A percentile compares a stretch with the other conserved stretches of the same genome.
These are phyloP conservation scores for Achlya hypogyna DNA, from an alignment of 352 stramenopile species.

Conservation along the genomic window DNA sequence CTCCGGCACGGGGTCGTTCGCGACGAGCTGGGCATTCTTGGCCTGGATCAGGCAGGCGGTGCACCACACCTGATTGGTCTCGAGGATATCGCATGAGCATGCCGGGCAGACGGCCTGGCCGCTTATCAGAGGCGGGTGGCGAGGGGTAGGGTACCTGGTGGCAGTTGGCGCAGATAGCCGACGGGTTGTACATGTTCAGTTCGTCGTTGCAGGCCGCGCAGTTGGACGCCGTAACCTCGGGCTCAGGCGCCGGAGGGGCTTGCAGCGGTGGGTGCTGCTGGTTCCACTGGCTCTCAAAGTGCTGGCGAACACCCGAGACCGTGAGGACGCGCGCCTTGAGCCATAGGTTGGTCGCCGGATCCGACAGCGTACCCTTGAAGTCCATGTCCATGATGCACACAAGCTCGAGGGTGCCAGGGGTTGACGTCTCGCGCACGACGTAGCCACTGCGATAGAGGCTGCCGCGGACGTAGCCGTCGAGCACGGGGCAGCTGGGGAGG, in stretches of 20 bases:
- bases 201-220: background rate
- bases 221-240: background rate
- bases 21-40: background rate
- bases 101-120: background rate
- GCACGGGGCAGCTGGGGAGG: slow-evolving; percentile 54
- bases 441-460: slow-evolving; percentile 56
- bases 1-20: background rate
- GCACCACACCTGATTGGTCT: background rate
- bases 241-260: background rate
- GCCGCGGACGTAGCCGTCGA: slow-evolving; percentile 57
- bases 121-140: background rate
- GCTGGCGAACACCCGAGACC: background rate
- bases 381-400: slow-evolving; percentile 21
- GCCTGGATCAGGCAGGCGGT: background rate
- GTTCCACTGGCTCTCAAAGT: background rate
- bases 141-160: background rate
- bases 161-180: slow-evolving; percentile 8
- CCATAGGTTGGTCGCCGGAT: slow-evolving; percentile 4
- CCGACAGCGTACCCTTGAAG: slow-evolving; percentile 10
- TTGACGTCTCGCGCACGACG: slow-evolving; percentile 9
- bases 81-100: slow-evolving; percentile 4
- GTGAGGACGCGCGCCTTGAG: slow-evolving; percentile 14
- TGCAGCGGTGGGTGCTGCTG: background rate
- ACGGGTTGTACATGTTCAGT: background rate
- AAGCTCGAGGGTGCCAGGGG: background rate